Evolutionary conservation across 75 land plant genomes (phyloP).

Genomic region (Azolla pinnata): DNA sequence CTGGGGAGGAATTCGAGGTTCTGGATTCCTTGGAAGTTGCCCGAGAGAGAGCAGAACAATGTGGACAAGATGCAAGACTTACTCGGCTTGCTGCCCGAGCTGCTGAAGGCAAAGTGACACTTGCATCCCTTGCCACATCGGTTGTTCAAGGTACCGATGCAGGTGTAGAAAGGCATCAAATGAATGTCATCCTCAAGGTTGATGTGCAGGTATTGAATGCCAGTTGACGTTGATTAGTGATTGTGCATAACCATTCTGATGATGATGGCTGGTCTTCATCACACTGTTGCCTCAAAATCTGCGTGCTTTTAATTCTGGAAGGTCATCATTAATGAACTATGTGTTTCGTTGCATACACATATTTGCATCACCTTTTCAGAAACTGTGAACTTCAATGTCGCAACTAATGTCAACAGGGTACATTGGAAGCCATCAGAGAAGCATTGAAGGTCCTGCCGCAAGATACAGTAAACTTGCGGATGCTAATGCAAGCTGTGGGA

Average conservation of each 20-base stretch:
- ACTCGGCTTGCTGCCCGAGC: constrained; percentile 64
- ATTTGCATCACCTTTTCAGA: background rate
- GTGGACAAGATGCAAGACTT: constrained; percentile 41
- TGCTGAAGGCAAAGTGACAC: constrained; percentile 79
- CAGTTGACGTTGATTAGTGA: no score
- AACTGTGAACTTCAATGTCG: background rate
- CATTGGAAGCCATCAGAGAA: constrained; percentile 90
- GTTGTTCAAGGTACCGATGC: constrained; percentile 55
- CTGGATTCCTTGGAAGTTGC: constrained; percentile 71
- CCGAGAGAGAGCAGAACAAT: constrained; percentile 61
- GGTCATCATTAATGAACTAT: no score
- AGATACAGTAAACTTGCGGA: constrained; percentile 69
- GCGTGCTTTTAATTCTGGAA: no score
- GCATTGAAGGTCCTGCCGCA: constrained; percentile 84
- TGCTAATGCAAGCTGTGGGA: constrained; percentile 83
- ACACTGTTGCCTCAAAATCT: no score
- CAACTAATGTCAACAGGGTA: constrained; percentile 42
- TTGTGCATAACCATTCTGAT: no score
- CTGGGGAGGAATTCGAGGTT: constrained; percentile 96
- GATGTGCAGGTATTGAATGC: constrained; percentile 84
- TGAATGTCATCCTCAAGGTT: constrained; percentile 83
- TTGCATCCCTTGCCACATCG: constrained; percentile 78
- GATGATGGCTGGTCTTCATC: no score
- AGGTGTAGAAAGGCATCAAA: constrained; percentile 78
- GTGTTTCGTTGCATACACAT: background rate